phyloP scores from a whole-genome alignment of 177 flowering plant genomes.

The Vitis hybrid region DNA sequence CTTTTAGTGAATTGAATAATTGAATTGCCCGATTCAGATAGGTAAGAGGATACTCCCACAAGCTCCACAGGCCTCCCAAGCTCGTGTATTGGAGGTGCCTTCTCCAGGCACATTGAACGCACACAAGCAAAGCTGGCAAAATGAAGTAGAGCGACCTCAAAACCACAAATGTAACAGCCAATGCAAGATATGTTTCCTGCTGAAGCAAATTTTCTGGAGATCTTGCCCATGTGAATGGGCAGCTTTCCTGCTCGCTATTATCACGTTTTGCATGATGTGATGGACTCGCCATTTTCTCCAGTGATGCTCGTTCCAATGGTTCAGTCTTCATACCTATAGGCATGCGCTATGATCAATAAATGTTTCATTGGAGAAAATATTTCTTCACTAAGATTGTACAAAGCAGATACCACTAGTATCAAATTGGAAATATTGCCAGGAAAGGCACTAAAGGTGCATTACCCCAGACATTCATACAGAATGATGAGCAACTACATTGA shows the following conservation, averaged over 20 bases:
- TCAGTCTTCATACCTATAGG: slow-evolving; percentile 46
- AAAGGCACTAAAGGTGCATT: background rate
- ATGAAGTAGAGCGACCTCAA: slow-evolving; percentile 58
- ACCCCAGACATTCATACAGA: no score
- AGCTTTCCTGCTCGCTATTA: slow-evolving; percentile 44
- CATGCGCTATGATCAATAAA: background rate
- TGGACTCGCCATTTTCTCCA: slow-evolving; percentile 32
- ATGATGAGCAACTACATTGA: no score
- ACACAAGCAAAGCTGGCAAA: slow-evolving; percentile 46
- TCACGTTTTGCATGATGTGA: slow-evolving; percentile 40
- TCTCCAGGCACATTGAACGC: slow-evolving; percentile 52
- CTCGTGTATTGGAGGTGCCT: slow-evolving; percentile 39
- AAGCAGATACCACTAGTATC: no score
- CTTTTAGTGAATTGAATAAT: slow-evolving; percentile 42
- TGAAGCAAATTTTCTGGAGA: slow-evolving; percentile 79
- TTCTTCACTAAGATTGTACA: no score
- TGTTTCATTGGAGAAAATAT: background rate
- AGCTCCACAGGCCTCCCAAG: slow-evolving; percentile 42
- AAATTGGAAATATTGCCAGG: background rate
- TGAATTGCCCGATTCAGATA: slow-evolving; percentile 53
- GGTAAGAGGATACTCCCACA: slow-evolving; percentile 60
- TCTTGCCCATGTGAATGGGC: slow-evolving; percentile 89
- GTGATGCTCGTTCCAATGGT: slow-evolving; percentile 29
- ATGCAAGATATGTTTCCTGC: slow-evolving; percentile 77
- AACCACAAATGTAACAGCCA: slow-evolving; percentile 76